Percentiles rank a stretch among this genome's conserved stretches.
These are phyloP conservation scores for Ocimum tenuiflorum DNA, from an alignment of 257 asterid species.

Conservation along the genomic window DNA sequence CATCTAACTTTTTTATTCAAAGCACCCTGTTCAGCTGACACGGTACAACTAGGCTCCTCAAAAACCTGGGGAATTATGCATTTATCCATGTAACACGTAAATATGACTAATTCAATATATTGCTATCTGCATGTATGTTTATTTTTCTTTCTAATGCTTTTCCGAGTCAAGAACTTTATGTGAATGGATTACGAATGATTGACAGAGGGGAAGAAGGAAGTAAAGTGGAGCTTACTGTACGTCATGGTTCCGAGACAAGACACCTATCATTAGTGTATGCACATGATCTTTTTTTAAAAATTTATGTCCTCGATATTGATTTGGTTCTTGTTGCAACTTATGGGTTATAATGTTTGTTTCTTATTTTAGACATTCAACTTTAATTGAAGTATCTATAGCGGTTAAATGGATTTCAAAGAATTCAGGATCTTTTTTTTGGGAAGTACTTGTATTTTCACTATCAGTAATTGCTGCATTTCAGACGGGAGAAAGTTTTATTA, in stretches of 20 bases:
- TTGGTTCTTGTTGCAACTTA: background rate
- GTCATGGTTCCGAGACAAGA: conserved; percentile 59
- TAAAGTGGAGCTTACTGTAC: conserved; percentile 60
- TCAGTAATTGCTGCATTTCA: conserved; percentile 33
- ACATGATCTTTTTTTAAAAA: conserved; percentile 11
- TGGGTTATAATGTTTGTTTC: background rate
- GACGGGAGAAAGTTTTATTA: conserved; percentile 74
- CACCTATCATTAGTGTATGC: conserved; percentile 62
- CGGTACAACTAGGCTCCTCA: background rate
- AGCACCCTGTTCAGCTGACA: too few relatives aligned
- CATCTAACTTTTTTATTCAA: background rate
- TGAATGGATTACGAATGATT: conserved; percentile 27
- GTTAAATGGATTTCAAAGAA: background rate
- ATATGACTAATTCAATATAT: background rate
- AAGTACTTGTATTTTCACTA: conserved; percentile 18
- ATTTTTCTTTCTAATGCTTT: background rate
- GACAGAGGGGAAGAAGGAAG: conserved; percentile 98
- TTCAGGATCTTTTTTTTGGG: background rate
- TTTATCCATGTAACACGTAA: background rate
- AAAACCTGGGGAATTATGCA: conserved; percentile 2
- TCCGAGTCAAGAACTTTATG: conserved; percentile 12
- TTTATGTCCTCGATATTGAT: background rate
- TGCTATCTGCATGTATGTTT: background rate
- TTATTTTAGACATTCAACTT: conserved; percentile 2
- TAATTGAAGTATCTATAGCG: background rate